Evolutionary conservation across 768 basidiomycete genomes (phyloP).

Genomic region (Cystofilobasidium ferigula): DNA sequence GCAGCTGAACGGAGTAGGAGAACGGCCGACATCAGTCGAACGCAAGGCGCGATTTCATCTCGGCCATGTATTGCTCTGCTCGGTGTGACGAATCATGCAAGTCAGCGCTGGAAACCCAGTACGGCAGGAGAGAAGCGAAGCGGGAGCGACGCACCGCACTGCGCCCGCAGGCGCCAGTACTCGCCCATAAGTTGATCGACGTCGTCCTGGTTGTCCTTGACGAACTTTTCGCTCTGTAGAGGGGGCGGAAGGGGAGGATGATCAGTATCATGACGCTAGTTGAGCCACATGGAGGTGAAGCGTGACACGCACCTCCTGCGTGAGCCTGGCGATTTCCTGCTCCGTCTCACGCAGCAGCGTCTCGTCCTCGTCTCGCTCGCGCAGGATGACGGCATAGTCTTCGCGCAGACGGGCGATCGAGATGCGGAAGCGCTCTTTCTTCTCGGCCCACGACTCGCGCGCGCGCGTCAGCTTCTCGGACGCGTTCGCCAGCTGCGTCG

Average conservation of each 20-base stretch:
- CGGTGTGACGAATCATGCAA: too few species aligned
- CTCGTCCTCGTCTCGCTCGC: slow-evolving; percentile 36
- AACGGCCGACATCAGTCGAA: too few species aligned
- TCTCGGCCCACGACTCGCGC: slow-evolving; percentile 68
- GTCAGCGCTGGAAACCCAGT: too few species aligned
- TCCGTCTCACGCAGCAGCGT: slow-evolving; percentile 64
- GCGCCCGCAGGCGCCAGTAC: slow-evolving; percentile 69
- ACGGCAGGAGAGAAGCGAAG: background rate
- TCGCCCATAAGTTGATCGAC: slow-evolving; percentile 69
- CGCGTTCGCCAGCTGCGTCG: slow-evolving; percentile 68
- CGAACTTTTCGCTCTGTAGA: slow-evolving; percentile 59
- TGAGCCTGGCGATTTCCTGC: slow-evolving; percentile 49
- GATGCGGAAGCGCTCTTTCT: slow-evolving; percentile 57
- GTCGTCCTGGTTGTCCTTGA: slow-evolving; percentile 62
- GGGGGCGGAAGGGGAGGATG: too few species aligned
- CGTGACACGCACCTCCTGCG: slow-evolving; percentile 44
- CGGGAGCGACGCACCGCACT: slow-evolving; percentile 49
- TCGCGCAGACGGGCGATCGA: slow-evolving; percentile 63
- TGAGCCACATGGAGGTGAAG: background rate
- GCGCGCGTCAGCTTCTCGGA: slow-evolving; percentile 70
- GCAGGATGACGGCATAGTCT: slow-evolving; percentile 50
- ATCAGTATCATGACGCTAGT: too few species aligned
- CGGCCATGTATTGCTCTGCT: too few species aligned
- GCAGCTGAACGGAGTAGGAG: too few species aligned
- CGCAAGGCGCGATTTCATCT: too few species aligned